Evolutionary conservation across 441 rosid species (phyloP).

Genomic region (Biscutella laevigata): DNA sequence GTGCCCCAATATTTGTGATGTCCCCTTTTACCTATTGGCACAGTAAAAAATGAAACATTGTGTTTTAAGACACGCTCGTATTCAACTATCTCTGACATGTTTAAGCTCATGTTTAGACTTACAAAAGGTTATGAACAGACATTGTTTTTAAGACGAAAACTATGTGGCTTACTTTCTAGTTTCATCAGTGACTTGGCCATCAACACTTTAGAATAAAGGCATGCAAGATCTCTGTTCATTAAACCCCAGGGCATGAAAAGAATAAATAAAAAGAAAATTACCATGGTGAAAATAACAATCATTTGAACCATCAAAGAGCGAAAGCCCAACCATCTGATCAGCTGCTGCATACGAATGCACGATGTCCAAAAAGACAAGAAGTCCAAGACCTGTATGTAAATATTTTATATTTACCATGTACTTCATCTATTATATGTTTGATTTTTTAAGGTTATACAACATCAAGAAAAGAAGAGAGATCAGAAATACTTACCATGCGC

Average conservation of each 20-base stretch:
- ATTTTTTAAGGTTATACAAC: slow-evolving; percentile 11
- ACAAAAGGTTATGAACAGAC: neutral
- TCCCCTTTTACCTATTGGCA: slow-evolving; percentile 74
- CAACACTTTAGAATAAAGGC: slow-evolving; percentile 9
- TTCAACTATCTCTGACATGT: neutral
- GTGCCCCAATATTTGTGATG: slow-evolving; percentile 97
- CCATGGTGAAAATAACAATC: slow-evolving; percentile 93
- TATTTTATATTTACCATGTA: slow-evolving; percentile 2
- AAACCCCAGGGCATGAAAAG: neutral
- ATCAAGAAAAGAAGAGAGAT: neutral
- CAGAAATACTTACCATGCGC: slow-evolving; percentile 63
- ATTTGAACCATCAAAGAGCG: slow-evolving; percentile 89
- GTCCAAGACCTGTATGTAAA: slow-evolving; percentile 57
- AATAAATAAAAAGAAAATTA: slow-evolving; percentile 20
- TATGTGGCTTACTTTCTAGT: slow-evolving; percentile 1
- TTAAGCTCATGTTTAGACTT: neutral
- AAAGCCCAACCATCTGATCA: slow-evolving; percentile 93
- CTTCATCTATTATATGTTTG: slow-evolving; percentile 69
- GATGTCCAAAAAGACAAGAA: slow-evolving; percentile 78
- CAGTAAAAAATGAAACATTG: neutral
- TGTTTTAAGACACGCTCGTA: slow-evolving; percentile 2
- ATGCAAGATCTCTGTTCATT: slow-evolving; percentile 8
- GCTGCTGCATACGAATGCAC: slow-evolving; percentile 97
- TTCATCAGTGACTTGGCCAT: neutral
- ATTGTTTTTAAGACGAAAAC: neutral